Base-by-base conservation (phyloP, 768 basidiomycete genomes). In the Suillus lakei region DNA sequence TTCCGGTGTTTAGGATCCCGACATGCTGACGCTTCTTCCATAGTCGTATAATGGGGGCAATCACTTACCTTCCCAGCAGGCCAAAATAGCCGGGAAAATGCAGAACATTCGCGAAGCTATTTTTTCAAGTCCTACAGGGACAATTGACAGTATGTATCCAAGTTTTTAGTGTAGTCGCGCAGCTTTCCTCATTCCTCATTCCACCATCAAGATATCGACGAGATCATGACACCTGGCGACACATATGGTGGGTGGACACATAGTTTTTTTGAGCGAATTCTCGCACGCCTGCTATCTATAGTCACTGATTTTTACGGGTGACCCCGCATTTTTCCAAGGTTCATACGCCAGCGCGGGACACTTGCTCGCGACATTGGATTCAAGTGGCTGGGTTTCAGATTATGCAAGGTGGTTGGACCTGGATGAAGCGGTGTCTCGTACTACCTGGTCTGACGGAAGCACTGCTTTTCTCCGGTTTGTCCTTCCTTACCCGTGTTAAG, bases 1-100 rank as follows among this genome's bases (percentile, higher is more conserved):
- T 30, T 63, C n/a, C 16, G 10, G 7, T 34, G 7, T 15, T 6
- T n/a, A 26, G 7, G 56, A n/a, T 23, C 8, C 2, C 39, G 15
- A 39, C n/a, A 15, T 26, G 41, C 38, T 60, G 39, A 46, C 8
- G 5, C 15, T 39, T 13, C 53, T n/a, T n/a, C 59, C 38, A 56
- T 58, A 88, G 88, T 81, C 81, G 0, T 92, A 92, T 71, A 90
- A 90, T 69, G 91, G 91, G 23, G 90, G 90, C 2, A 92, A 92
- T 71, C 85, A 85, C 63, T 77, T 79, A 28, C 76, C 84, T 0
- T 80, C 74, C 8, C 81, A 88, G 50, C 80, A 77, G 23, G 62
- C 74, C 3, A 73, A 78, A 10, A 82, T 84, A 64, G 85, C 85
- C 1, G 66, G 77, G 60, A 78, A 81, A 30, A 85, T 90, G 85